A percentile compares a stretch with the other conserved stretches of the same genome.
These are phyloP conservation scores for Cinchona pubescens DNA, from an alignment of 257 asterid genomes.

Conservation along the genomic window DNA sequence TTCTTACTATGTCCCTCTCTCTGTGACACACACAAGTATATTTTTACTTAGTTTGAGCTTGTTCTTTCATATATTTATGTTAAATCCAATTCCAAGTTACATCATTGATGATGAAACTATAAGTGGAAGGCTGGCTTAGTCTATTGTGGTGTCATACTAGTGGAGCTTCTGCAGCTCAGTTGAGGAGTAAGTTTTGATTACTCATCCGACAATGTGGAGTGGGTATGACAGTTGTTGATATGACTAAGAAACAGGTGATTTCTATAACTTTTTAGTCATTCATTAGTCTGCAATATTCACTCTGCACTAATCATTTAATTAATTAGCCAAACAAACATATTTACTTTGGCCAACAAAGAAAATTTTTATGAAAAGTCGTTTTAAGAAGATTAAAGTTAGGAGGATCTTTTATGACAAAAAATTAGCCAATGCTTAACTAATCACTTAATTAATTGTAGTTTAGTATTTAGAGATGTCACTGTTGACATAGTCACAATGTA, in stretches of 20 bases:
- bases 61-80: background rate
- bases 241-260: no score
- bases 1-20: no score
- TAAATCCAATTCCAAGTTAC: background rate
- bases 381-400: background rate
- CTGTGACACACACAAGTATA: background rate
- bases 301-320: no score
- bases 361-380: background rate
- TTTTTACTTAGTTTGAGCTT: background rate
- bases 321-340: no score
- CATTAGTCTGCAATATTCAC: no score
- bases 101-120: background rate
- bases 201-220: no score
- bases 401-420: background rate
- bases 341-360: background rate
- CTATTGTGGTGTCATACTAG: background rate
- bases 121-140: slow-evolving; percentile 4
- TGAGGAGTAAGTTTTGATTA: no score
- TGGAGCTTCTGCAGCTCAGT: background rate
- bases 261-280: no score
- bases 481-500: background rate
- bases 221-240: no score
- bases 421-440: background rate
- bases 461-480: slow-evolving; percentile 17
- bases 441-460: background rate